Conservation (phyloP, 176 grass and related monocot genomes). For the Carex littledalei region DNA sequence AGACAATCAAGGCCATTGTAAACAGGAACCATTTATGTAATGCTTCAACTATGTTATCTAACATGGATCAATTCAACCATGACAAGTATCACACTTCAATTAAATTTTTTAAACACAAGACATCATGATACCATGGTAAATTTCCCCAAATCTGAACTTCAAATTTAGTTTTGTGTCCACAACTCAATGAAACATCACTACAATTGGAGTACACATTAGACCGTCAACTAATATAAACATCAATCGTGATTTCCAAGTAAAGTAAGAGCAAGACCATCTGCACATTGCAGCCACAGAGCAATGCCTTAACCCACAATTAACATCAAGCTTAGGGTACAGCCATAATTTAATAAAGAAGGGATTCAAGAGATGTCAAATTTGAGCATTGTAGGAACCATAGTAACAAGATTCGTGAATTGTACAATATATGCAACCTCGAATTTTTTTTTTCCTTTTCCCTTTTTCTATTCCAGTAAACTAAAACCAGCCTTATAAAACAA, state of each 20-base stretch:
- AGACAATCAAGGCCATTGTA: not conserved
- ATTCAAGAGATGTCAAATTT: not conserved
- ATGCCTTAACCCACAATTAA: not conserved
- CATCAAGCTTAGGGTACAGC: not conserved
- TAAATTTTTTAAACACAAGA: not conserved
- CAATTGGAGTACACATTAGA: not conserved
- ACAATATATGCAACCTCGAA: too few species aligned
- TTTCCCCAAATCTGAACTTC: not conserved
- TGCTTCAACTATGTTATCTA: not conserved
- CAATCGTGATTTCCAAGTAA: not conserved
- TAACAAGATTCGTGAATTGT: too few species aligned
- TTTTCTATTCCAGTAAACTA: too few species aligned
- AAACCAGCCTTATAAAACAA: too few species aligned
- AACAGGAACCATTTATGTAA: not conserved
- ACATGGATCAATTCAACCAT: not conserved
- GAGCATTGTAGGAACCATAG: too few species aligned
- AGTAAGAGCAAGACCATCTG: not conserved
- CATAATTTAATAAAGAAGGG: not conserved
- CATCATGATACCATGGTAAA: not conserved
- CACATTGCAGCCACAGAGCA: not conserved
- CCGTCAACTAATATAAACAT: not conserved
- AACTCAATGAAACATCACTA: not conserved
- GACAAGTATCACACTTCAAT: not conserved
- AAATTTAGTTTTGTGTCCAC: not conserved
- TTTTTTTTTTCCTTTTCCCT: too few species aligned